Base-by-base conservation (phyloP, 108 stramenopile genomes). In the Fistulifera solaris region DNA sequence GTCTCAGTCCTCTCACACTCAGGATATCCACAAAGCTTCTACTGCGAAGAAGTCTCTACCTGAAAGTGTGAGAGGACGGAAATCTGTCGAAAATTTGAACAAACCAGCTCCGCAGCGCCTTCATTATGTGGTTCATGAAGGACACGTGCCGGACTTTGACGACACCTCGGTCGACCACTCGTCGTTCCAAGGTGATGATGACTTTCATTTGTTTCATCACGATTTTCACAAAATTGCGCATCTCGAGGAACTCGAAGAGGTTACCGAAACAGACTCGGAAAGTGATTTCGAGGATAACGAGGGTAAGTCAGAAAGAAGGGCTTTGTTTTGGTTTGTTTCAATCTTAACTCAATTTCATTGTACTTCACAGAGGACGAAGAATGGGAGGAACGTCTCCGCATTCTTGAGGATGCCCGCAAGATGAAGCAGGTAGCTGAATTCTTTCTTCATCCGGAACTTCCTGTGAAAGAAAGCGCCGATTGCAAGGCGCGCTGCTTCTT, bases 381-480 rank as follows among this genome's bases (percentile, higher is more conserved):
- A 54, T 65, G 73, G 59, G 76, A 77, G 48, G 89, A 91, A 62
- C 80, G 89, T 44, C 67, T 71, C 35, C 67, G 55, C 39, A 74
- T 90, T 66, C 68, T 86, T 19, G 65, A 67, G 28, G 89, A 90
- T 52, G 73, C 76, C 42, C 64, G 65, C 22, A 50, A 72, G 21
- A 72, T 87, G 56, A 62, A 66, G 46, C 54, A 67, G 50, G 45
- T 80, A n/a, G 81, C 86, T 27, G 63, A 68, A 17, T 77, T 71
- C 54, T 81, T 63, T 59, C 49, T 75, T 44, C 73, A 76, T 58
- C 86, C 86, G 19, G 81, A 83, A 49, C 52, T 50, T 21, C 59
- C 74, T 19, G 80, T 86, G 28, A 49, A 62, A 15, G 49, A 35
- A 19, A 42, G 22, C 2, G 49, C 52, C 10, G 67, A 75, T 54